Evolutionary conservation across 306 rosid species (phyloP).

Genomic region (Castanea crenata): DNA sequence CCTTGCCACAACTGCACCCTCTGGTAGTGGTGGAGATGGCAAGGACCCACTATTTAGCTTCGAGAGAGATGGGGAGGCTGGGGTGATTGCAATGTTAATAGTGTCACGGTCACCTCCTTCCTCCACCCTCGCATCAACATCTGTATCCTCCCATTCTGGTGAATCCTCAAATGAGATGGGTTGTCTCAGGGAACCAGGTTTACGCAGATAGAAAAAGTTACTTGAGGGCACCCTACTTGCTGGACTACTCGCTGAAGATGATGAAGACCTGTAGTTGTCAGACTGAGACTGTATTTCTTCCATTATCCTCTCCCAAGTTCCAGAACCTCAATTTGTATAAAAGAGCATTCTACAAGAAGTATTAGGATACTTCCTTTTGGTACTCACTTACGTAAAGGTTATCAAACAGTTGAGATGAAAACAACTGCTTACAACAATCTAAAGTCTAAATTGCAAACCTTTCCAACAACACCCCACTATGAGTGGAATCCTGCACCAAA

Average conservation of each 20-base stretch:
- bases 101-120: constrained; percentile 93
- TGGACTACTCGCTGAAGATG: constrained; percentile 97
- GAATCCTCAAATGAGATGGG: constrained; percentile 99
- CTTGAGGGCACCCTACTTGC: constrained; percentile 97
- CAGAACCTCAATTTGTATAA: constrained; percentile 21
- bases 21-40: constrained; percentile 81
- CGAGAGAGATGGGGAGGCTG: constrained; percentile 88
- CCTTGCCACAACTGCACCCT: constrained; percentile 58
- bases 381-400: constrained; percentile 5
- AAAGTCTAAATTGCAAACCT: constrained; percentile 17
- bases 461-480: constrained; percentile 18
- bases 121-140: constrained; percentile 67
- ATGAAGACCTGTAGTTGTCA: constrained; percentile 89
- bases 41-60: constrained; percentile 86
- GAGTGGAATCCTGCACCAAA: constrained; percentile 25
- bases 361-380: constrained; percentile 1
- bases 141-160: constrained; percentile 97
- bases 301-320: constrained; percentile 38
- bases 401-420: neutral
- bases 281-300: constrained; percentile 98
- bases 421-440: constrained; percentile 7
- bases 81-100: constrained; percentile 67
- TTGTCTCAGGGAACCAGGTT: constrained; percentile 92
- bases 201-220: constrained; percentile 90
- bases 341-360: constrained; percentile 23